A percentile compares a stretch with the other conserved stretches of the same genome.
phyloP scores from a whole-genome alignment of 2,329 filamentous ascomycete species.

The Uncinocarpus reesii region DNA sequence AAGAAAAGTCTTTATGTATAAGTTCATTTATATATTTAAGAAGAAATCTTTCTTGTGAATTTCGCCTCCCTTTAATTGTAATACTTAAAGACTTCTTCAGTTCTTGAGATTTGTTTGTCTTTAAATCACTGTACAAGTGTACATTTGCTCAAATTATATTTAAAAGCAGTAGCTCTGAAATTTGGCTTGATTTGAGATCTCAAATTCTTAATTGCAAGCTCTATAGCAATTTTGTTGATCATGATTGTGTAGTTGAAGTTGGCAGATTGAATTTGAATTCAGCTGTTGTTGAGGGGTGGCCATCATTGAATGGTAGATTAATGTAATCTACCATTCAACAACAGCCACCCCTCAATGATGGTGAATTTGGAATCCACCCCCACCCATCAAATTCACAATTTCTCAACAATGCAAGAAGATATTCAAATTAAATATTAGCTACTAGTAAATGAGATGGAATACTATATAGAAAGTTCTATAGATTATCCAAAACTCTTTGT shows the following conservation, averaged over 20 bases:
- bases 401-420: background rate
- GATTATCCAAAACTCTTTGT: background rate
- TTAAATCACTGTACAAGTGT: background rate
- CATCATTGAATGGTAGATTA: background rate
- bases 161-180: constrained; percentile 4
- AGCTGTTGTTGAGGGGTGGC: background rate
- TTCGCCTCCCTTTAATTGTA: background rate
- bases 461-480: constrained; percentile 5
- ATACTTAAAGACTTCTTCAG: background rate
- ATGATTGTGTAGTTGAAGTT: background rate
- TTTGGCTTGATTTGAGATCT: background rate
- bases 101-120: background rate
- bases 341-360: background rate
- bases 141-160: background rate
- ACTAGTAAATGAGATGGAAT: background rate
- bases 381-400: background rate
- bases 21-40: constrained; percentile 6
- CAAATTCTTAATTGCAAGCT: constrained; percentile 10
- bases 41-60: constrained; percentile 2
- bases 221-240: constrained; percentile 5
- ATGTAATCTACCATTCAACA: background rate
- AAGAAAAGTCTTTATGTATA: background rate
- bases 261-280: background rate
- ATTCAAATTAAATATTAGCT: constrained; percentile 2
- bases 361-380: background rate